Evolutionary conservation across 306 rosid genomes (phyloP).

Genomic region (Mimosa pudica): DNA sequence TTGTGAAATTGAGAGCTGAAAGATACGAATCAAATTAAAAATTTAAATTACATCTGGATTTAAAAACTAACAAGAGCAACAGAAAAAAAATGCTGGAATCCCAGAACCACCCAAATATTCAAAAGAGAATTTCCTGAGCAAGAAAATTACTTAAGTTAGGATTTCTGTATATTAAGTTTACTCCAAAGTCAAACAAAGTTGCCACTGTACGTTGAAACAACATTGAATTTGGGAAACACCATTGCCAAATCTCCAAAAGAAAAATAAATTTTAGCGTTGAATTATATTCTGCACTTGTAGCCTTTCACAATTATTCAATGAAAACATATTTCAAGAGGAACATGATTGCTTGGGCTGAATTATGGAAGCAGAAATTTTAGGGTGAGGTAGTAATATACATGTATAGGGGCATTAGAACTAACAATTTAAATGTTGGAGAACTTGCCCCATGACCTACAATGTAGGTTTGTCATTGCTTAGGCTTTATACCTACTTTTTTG

Average conservation of each 20-base stretch:
- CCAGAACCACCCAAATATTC: not conserved
- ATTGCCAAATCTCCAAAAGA: not conserved
- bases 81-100: not conserved
- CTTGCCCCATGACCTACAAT: not conserved
- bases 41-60: conserved; percentile 9
- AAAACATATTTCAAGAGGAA: not conserved
- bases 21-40: conserved; percentile 30
- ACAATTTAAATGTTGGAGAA: not conserved
- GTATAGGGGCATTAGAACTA: not conserved
- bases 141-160: not conserved
- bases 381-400: not conserved
- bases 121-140: not conserved
- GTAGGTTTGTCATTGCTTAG: not conserved
- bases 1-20: conserved; percentile 93
- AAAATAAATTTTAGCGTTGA: not conserved
- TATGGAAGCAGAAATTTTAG: not conserved
- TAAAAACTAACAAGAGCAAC: not conserved
- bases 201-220: not conserved
- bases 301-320: not conserved
- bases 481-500: not conserved
- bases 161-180: not conserved
- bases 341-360: not conserved
- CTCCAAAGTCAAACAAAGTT: not conserved
- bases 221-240: not conserved
- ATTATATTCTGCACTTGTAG: not conserved